These are phyloP conservation scores for Bremia lactucae DNA, from an alignment of 352 stramenopile species.

Conservation along the genomic window DNA sequence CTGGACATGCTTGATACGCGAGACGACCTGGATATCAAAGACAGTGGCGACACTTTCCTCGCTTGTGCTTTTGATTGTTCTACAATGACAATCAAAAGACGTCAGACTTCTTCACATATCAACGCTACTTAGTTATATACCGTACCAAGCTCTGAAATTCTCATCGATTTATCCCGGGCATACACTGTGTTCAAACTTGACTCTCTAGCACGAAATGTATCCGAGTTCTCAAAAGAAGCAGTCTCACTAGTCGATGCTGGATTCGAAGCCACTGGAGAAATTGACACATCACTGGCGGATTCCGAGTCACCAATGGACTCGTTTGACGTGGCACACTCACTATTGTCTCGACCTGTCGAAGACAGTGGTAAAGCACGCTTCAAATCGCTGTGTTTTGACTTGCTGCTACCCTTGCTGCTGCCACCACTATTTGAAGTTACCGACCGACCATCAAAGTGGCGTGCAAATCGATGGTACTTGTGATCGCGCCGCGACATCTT, in stretches of 20 bases:
- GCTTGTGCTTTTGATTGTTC: constrained; percentile 21
- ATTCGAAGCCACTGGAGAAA: constrained; percentile 15
- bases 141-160: constrained; percentile 27
- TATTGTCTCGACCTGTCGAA: constrained; percentile 16
- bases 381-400: constrained; percentile 12
- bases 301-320: constrained; percentile 32
- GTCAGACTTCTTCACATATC: constrained; percentile 4
- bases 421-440: constrained; percentile 6
- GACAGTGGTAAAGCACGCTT: constrained; percentile 4
- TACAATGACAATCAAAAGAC: constrained; percentile 9
- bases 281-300: constrained; percentile 24
- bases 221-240: background rate
- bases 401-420: constrained; percentile 17
- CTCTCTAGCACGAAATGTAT: too few relatives aligned
- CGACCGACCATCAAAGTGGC: constrained; percentile 17
- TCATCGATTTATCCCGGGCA: constrained; percentile 22
- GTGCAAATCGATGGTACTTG: constrained; percentile 25
- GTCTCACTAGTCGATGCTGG: constrained; percentile 6
- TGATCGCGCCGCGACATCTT: constrained; percentile 17
- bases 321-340: constrained; percentile 28
- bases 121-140: background rate
- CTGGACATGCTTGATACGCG: background rate
- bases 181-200: constrained; percentile 18
- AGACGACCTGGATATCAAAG: constrained; percentile 9
- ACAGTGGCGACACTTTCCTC: constrained; percentile 6